Conservation (phyloP, 1,284 basidiomycete species). For the Naganishia liquefaciens region DNA sequence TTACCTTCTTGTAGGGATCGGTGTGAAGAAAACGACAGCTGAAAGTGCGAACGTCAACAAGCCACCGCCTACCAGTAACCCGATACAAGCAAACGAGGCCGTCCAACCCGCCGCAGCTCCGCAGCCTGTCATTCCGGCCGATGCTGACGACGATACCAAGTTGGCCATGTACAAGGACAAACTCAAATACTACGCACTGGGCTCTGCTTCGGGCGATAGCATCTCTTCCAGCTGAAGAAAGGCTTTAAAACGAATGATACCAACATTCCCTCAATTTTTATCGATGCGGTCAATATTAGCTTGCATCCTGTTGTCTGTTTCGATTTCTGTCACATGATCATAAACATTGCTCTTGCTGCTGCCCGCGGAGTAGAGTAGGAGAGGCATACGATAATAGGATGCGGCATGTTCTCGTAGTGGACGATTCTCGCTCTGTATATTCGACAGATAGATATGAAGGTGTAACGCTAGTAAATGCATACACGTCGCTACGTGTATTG, state of each 20-base stretch:
- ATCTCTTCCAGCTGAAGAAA: background rate
- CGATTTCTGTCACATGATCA: slow-evolving; percentile 2
- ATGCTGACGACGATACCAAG: slow-evolving; percentile 30
- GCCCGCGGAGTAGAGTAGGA: too few relatives aligned
- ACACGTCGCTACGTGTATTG: too few relatives aligned
- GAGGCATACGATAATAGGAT: too few relatives aligned
- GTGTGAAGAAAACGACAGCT: background rate
- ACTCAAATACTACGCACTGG: slow-evolving; percentile 27
- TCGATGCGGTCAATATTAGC: background rate
- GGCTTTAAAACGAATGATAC: background rate
- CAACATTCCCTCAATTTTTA: background rate
- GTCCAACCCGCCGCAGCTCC: background rate
- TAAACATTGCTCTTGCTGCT: background rate
- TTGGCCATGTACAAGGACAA: slow-evolving; percentile 32
- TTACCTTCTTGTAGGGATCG: background rate
- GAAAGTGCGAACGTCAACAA: background rate
- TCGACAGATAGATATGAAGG: too few relatives aligned
- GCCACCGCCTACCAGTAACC: too few relatives aligned
- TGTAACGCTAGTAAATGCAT: too few relatives aligned
- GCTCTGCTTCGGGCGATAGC: slow-evolving; percentile 3
- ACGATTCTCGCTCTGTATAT: too few relatives aligned
- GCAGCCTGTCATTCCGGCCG: slow-evolving; percentile 14
- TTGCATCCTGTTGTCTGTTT: background rate
- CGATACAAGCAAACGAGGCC: too few relatives aligned
- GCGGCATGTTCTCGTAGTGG: too few relatives aligned